These are phyloP conservation scores for Sporothrix phasma DNA, from an alignment of 2,329 filamentous ascomycete species.

Conservation along the genomic window DNA sequence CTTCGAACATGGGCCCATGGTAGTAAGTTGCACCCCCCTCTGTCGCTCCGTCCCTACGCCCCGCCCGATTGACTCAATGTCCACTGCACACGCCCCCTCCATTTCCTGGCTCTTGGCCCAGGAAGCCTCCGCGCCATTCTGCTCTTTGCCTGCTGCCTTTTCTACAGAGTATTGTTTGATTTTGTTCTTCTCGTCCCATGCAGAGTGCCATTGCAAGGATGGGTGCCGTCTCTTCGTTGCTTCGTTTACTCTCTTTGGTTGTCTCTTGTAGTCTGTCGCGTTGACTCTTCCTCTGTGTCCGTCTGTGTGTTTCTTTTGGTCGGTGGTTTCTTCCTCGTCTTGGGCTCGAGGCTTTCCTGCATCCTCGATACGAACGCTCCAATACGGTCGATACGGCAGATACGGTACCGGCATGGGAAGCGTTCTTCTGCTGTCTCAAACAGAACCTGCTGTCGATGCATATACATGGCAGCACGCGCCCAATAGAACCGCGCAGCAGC, in stretches of 20 bases:
- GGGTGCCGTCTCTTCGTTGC: background rate
- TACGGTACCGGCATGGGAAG: background rate
- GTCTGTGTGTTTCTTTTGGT: background rate
- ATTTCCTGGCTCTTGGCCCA: background rate
- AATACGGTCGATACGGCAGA: too few species aligned
- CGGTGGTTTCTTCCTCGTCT: background rate
- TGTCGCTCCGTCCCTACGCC: background rate
- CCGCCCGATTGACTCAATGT: background rate
- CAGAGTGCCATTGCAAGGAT: background rate
- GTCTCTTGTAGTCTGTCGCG: background rate
- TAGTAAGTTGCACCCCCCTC: background rate
- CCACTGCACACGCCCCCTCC: conserved; percentile 13
- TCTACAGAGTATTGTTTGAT: background rate
- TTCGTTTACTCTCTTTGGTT: background rate
- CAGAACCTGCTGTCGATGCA: background rate
- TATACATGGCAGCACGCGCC: background rate
- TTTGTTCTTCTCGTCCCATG: background rate
- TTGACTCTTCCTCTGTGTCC: background rate
- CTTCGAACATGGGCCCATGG: too few species aligned
- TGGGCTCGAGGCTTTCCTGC: background rate
- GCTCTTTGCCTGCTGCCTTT: background rate
- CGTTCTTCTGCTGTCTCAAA: background rate
- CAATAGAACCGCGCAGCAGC: background rate
- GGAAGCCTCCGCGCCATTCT: too few species aligned
- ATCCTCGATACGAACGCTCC: background rate